Base-by-base conservation (phyloP, 768 basidiomycete genomes). In the Rhizopogon rudus region DNA sequence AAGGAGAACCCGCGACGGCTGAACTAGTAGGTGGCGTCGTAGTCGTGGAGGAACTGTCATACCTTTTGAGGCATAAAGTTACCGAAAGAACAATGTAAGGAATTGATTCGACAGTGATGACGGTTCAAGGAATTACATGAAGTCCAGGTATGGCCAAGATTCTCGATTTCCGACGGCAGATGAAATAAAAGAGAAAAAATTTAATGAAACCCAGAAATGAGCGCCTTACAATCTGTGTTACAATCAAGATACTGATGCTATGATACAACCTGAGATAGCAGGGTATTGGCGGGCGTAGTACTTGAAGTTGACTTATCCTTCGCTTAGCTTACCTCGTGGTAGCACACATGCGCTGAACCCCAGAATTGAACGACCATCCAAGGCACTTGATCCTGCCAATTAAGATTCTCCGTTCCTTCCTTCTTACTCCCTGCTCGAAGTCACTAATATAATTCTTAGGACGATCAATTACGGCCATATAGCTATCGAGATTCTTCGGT, bases 291-390 rank as follows among this genome's bases (percentile, higher is more conserved):
- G 33, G 33, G 35, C 35, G 35, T 13, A 37, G 5, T 37, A 10
- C 10, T 13, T 10, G 25, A 25, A 10, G 3, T 13, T 10, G 25
- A 25, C 25, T 25, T 37, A 37, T 37, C 35, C 52, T 52, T 64
- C 63, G 63, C 63, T 65, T 65, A 51, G 25, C 2, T 28, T 41
- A 50, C 65, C 65, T 67, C 65, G 65, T 67, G 65, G 60, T 59
- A 60, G 60, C 31, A 7, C 2, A 33, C 60, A 37, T 33, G 14
- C 29, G 9, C 29, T 42, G n/a, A 53, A 44, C 25, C 54, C 42
- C 25, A 25, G 25, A 25, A 25, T 25, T 25, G 3, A 25, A 25
- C 3, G 25, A 4, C 25, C 25, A 25, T 25, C 25, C 25, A 25
- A 53, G 53, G 52, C 20, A 50, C 60, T 60, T 60, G 62, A 63